Evolutionary conservation across 148 eudicot species (phyloP).

Genomic region (Camellia granthamiana): DNA sequence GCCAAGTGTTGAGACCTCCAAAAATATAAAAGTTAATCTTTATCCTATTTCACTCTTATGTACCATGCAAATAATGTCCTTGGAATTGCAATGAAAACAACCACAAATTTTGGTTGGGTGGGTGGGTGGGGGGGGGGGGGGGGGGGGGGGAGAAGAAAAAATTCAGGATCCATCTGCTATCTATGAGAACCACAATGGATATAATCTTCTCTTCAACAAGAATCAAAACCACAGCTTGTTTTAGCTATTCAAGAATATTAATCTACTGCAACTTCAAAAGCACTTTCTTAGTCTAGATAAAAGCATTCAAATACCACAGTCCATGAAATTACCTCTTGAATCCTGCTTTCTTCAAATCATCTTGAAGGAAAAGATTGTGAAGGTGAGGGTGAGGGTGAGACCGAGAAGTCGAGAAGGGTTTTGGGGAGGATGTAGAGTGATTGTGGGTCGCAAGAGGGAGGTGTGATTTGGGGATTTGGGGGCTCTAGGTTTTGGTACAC

Average conservation of each 20-base stretch:
- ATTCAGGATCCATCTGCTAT: not conserved
- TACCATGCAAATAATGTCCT: not conserved
- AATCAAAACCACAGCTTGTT: not conserved
- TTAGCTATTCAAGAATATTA: slow-evolving; percentile 4
- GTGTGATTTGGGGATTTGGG: no score
- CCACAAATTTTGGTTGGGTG: not conserved
- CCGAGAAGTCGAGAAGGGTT: no score
- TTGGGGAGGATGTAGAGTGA: no score
- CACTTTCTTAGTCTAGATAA: not conserved
- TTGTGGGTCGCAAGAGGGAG: no score
- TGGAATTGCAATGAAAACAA: not conserved
- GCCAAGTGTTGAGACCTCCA: no score
- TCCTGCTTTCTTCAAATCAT: slow-evolving; percentile 64
- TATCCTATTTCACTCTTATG: not conserved
- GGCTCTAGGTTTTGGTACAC: no score
- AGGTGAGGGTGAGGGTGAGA: no score
- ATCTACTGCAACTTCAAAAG: slow-evolving; percentile 5
- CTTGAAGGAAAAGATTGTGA: slow-evolving; percentile 7
- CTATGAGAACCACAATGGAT: not conserved
- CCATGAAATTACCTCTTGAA: slow-evolving; percentile 68
- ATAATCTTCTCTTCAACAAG: not conserved
- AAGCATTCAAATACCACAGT: not conserved
- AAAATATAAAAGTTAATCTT: not conserved
- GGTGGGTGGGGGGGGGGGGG: no score
- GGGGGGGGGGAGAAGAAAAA: not conserved